Base-by-base conservation (phyloP, 2,329 filamentous ascomycete genomes). In the Trichoderma semiorbis region DNA sequence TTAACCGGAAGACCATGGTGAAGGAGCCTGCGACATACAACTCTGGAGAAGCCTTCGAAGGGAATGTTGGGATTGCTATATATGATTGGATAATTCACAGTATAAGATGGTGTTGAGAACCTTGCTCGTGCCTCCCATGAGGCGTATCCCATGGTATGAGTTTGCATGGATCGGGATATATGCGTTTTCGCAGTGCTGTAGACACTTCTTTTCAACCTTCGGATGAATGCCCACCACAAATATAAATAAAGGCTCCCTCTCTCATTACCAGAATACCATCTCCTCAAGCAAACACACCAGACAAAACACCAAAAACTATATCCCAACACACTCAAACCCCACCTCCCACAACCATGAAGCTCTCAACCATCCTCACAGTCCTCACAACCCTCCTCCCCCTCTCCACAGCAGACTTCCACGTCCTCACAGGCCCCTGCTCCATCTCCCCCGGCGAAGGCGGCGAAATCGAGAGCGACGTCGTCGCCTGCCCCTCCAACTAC, bases 401-500 rank as follows among this genome's bases (percentile, higher is more conserved):
- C 47, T 36, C n/a, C 34, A 34, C 34, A 1, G 53, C 65, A 10
- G 64, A 67, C 64, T 67, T 67, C 43, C 64, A 67, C 18, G 10
- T 68, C n/a, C 24, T 68, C 32, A 68, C 65, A 5, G 53, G 53
- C 7, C 65, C 65, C 36, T 68, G 32, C 21, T 58, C 65, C 24
- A 58, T 68, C 26, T 53, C 65, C 18, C 65, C 65, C 11, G 53
- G 65, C 34, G 43, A 7, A 4, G 53, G 65, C 21, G 50, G 65
- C 50, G 34, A 21, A 2, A n/a, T 68, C 21, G 32, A 57, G 36
- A 12, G 26, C 30, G 18, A 39, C 21, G 34, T 34, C 24, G 24
- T 68, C 18, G 53, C 50, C 26, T 68, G 65, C 5, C 64, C 64
- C 14, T 68, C 65, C 12, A 43, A 68, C 34, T 68, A 68, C 53